Evolutionary conservation across 108 stramenopile genomes (phyloP).

Genomic region (Nitzschia inconspicua): DNA sequence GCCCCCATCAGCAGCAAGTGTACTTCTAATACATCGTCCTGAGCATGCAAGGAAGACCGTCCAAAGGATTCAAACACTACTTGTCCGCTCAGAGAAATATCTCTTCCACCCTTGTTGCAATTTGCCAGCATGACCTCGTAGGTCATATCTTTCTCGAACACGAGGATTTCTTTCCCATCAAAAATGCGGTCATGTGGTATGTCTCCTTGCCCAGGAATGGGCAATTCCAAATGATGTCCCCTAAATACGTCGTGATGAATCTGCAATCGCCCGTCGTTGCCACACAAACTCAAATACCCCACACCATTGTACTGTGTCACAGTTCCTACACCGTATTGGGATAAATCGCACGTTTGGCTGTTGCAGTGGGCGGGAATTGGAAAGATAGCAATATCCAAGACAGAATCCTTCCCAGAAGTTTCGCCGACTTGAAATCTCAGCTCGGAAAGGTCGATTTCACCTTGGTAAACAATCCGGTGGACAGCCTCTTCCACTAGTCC

Average conservation of each 20-base stretch:
- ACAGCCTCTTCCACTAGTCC: conserved; percentile 8
- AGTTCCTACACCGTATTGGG: conserved; percentile 1
- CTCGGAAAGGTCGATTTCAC: conserved; percentile 1
- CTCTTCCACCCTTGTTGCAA: neutral
- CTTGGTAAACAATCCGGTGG: conserved; percentile 1
- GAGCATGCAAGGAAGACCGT: too few relatives aligned
- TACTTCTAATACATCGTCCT: neutral
- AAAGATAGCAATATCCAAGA: conserved; percentile 12
- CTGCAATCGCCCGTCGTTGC: neutral
- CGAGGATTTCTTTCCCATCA: neutral
- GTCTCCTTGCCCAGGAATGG: neutral
- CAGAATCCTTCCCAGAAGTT: neutral
- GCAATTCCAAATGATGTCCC: neutral
- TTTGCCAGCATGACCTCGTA: conserved; percentile 13
- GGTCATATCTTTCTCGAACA: neutral
- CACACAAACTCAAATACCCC: conserved; percentile 1
- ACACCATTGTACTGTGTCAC: neutral
- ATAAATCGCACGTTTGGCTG: conserved; percentile 4
- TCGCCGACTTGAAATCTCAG: conserved; percentile 1
- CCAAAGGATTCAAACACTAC: conserved; percentile 7
- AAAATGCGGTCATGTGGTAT: conserved; percentile 2
- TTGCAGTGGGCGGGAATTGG: conserved; percentile 4
- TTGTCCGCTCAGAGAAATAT: neutral
- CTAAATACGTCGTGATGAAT: neutral
- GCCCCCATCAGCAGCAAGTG: neutral